Evolutionary conservation across 2,329 filamentous ascomycete genomes (phyloP).

Genomic region (Blastomyces parvus): DNA sequence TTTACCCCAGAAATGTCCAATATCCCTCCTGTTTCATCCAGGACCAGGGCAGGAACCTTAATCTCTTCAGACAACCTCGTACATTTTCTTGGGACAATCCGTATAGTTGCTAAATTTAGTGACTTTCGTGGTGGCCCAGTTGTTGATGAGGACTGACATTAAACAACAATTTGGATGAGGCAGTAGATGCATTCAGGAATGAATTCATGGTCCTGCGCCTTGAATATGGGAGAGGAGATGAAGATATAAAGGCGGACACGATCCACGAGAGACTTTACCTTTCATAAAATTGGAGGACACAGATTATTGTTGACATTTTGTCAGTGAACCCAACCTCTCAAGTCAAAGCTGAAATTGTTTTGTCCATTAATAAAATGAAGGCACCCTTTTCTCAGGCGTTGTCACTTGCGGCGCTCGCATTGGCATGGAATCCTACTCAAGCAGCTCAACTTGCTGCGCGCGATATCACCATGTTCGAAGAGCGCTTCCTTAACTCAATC

Average conservation of each 20-base stretch:
- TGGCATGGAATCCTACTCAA: not conserved
- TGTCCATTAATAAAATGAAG: not conserved
- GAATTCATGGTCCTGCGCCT: not conserved
- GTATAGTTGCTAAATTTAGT: conserved; percentile 1
- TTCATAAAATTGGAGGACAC: not conserved
- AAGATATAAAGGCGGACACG: conserved; percentile 2
- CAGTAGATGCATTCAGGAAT: not conserved
- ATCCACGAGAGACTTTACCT: not conserved
- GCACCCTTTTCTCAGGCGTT: not conserved
- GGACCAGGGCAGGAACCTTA: not conserved
- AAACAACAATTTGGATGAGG: not conserved
- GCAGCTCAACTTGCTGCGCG: conserved; percentile 3
- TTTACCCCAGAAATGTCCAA: not conserved
- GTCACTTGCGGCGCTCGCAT: not conserved
- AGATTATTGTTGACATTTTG: not conserved
- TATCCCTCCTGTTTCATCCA: not conserved
- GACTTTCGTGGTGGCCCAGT: not conserved
- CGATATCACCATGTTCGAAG: conserved; percentile 8
- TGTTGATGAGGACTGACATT: not conserved
- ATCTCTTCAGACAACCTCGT: not conserved
- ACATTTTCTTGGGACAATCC: not conserved
- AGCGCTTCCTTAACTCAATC: conserved; percentile 3
- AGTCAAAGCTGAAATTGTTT: not conserved
- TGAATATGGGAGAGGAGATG: not conserved
- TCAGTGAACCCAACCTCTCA: not conserved